Conservation (phyloP, 2,329 filamentous ascomycete genomes). For the Ascochyta viciae-villosae region DNA sequence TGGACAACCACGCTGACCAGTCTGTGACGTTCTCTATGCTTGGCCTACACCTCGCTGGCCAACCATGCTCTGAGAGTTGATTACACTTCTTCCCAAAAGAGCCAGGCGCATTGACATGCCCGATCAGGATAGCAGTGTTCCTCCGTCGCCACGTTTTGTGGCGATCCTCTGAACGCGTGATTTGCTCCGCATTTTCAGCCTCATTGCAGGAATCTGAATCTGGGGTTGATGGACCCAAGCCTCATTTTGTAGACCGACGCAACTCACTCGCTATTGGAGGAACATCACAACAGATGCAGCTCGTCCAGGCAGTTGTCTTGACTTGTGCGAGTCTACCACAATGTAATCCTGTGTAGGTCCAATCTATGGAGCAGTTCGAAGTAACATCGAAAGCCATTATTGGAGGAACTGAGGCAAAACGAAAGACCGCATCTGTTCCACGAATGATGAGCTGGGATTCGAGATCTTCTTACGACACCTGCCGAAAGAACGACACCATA, state of each 20-base stretch:
- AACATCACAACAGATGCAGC: neutral
- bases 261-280: slow-evolving; percentile 6
- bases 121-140: neutral
- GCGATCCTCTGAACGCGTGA: slow-evolving; percentile 2
- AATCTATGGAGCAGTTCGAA: neutral
- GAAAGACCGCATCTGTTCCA: neutral
- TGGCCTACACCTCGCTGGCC: slow-evolving; percentile 1
- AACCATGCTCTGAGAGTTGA: neutral
- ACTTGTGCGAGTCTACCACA: neutral
- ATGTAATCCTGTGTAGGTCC: neutral
- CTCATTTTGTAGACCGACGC: neutral
- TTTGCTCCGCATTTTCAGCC: slow-evolving; percentile 8
- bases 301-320: neutral
- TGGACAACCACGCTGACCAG: neutral
- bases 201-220: neutral
- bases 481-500: neutral
- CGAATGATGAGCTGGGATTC: neutral
- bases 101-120: neutral
- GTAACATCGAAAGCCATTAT: neutral
- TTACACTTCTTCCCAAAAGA: neutral
- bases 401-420: neutral
- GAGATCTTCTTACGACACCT: neutral
- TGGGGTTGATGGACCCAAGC: neutral
- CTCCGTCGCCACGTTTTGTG: slow-evolving; percentile 8
- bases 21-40: neutral